Evolutionary conservation across 495 filamentous ascomycete genomes (phyloP).

Genomic region (Penicillium verhagenii): DNA sequence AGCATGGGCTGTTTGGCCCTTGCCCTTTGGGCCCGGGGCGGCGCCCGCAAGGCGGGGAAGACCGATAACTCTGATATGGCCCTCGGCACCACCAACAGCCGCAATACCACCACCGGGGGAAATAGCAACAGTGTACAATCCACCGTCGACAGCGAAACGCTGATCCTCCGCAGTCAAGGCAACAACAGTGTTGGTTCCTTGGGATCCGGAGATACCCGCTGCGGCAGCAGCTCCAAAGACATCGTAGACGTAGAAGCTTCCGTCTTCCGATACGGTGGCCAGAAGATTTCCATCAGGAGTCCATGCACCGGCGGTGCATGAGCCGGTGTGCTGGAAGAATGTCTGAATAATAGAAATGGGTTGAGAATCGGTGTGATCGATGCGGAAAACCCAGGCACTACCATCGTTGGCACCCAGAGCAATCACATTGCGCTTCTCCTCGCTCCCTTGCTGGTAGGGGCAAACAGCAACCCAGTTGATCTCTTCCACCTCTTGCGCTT

Average conservation of each 20-base stretch:
- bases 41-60: conserved; percentile 64
- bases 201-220: conserved; percentile 64
- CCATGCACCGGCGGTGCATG: conserved; percentile 91
- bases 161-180: conserved; percentile 80
- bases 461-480: conserved; percentile 88
- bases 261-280: conserved; percentile 86
- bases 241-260: conserved; percentile 88
- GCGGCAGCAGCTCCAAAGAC: conserved; percentile 81
- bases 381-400: conserved; percentile 88
- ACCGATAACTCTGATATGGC: conserved; percentile 77
- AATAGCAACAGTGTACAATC: conserved; percentile 81
- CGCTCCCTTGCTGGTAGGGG: conserved; percentile 56
- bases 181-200: conserved; percentile 70
- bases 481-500: conserved; percentile 85
- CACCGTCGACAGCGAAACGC: conserved; percentile 87
- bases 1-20: conserved; percentile 30
- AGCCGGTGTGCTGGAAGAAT: conserved; percentile 83
- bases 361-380: conserved; percentile 63
- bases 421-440: conserved; percentile 72
- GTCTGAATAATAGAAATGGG: conserved; percentile 79
- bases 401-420: conserved; percentile 92
- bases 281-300: conserved; percentile 83
- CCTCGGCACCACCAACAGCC: conserved; percentile 84
- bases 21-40: conserved; percentile 34
- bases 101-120: conserved; percentile 74